phyloP scores from a whole-genome alignment of 768 basidiomycete species.

The Tulasnella calospora region DNA sequence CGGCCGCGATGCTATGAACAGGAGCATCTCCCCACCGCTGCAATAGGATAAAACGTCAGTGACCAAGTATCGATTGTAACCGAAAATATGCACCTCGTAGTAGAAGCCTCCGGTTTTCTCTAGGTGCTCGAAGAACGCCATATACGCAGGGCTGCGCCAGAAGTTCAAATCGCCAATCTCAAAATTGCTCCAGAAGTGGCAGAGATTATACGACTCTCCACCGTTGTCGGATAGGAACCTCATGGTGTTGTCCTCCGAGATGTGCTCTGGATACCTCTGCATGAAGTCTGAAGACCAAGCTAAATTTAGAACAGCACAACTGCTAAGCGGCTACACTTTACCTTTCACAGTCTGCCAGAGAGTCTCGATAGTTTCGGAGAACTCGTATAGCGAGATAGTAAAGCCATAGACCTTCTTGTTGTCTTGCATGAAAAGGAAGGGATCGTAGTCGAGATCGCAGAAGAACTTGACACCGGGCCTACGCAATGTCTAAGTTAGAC shows the following conservation, averaged over 20 bases:
- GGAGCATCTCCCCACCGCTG: constrained; percentile 94
- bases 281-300: constrained; percentile 55
- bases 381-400: constrained; percentile 73
- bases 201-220: constrained; percentile 67
- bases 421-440: constrained; percentile 75
- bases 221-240: constrained; percentile 69
- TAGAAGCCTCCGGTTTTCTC: constrained; percentile 82
- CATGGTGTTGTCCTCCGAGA: constrained; percentile 64
- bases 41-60: not conserved
- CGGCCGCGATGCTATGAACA: constrained; percentile 83
- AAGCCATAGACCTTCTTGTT: constrained; percentile 86
- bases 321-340: constrained; percentile 32
- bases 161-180: constrained; percentile 83
- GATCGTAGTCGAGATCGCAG: constrained; percentile 70
- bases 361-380: constrained; percentile 70
- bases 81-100: constrained; percentile 57
- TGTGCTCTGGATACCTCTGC: constrained; percentile 52
- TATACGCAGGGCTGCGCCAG: constrained; percentile 78
- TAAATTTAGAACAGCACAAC: not conserved
- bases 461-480: constrained; percentile 76
- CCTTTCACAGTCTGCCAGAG: constrained; percentile 73
- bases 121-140: constrained; percentile 75
- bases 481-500: not conserved
- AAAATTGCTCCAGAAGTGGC: constrained; percentile 91
- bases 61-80: not conserved